Base-by-base conservation (phyloP, 345 rosid genomes). In the Aquilaria yunnanensis region DNA sequence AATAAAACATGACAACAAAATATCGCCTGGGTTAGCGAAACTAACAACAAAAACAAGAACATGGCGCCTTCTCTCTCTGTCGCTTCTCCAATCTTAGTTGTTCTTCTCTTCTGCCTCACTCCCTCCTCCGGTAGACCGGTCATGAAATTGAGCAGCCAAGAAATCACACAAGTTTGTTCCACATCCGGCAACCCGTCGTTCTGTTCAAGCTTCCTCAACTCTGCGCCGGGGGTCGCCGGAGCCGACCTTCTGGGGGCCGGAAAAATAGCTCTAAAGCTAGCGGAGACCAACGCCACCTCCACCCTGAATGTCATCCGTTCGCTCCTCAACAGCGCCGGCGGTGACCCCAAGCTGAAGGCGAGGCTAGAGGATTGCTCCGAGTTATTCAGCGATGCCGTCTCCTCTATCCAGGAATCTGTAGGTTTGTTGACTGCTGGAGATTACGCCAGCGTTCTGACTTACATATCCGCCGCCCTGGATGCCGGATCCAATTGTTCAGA, bases 291-390 rank as follows among this genome's bases (percentile, higher is more conserved):
- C 0, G 69, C 65, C 4, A 32, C 47, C 2, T 8, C 14, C 32
- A 53, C 54, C 9, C 33, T 6, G 2, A 54, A 37, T 3, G 48
- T 51, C 14, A 2, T 63, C 37, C 11, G 9, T 0, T 37, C 54
- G n/a, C 63, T 63, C 9, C 51, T 51, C 12, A 14, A 13, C 3
- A 52, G 45, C n/a, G 47, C 72, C 4, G 54, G 52, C 12, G 23
- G 23, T 23, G 46, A 59, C 32, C 47, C 54, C 47, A 50, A 0
- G 49, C 60, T 59, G 8, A 63, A 67, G 54, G 59, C 32, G 32
- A 13, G 32, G 4, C 64, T 67, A 54, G 3, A 2, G 8, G 29
- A 65, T 12, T 72, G 72, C 48, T 49, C 69, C 1, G 66, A 67
- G 13, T 32, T 37, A 32, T 67, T 58, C 47, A 58, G 47, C 1